Percentiles rank a stretch among this genome's conserved stretches.
These are phyloP conservation scores for Apiospora hydei DNA, from an alignment of 2,329 filamentous ascomycete genomes.

Conservation along the genomic window DNA sequence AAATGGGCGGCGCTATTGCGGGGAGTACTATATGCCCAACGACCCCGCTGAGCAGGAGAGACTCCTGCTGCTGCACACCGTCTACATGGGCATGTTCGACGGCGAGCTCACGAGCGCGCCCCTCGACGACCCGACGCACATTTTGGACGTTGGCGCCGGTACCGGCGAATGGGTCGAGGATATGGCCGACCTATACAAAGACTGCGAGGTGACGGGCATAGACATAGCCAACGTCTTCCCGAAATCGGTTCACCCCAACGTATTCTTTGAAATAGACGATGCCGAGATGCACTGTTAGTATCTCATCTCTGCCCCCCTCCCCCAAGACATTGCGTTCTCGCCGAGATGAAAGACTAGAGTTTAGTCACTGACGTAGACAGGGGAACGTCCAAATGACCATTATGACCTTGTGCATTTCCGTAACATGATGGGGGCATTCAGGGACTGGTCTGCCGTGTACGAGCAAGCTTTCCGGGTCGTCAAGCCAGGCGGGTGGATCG, in stretches of 20 bases:
- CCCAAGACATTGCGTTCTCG: neutral
- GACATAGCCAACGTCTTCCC: conserved; percentile 67
- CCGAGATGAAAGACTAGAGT: neutral
- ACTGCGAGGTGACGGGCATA: conserved; percentile 64
- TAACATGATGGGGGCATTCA: conserved; percentile 62
- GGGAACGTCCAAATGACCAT: conserved; percentile 57
- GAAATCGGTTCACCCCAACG: conserved; percentile 63
- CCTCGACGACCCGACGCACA: conserved; percentile 48
- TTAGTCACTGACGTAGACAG: neutral
- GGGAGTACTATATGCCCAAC: conserved; percentile 71
- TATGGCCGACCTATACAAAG: conserved; percentile 61
- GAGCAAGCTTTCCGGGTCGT: conserved; percentile 59
- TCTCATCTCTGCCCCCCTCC: neutral
- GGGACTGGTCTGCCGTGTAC: conserved; percentile 63
- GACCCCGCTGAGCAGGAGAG: conserved; percentile 71
- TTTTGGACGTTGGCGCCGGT: conserved; percentile 67
- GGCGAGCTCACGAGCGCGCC: conserved; percentile 54
- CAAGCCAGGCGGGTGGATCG: conserved; percentile 64
- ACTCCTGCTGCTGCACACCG: conserved; percentile 67
- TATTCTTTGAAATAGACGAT: conserved; percentile 67
- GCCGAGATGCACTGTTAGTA: conserved; percentile 59
- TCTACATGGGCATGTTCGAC: conserved; percentile 62
- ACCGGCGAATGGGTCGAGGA: conserved; percentile 61
- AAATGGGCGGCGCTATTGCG: conserved; percentile 68
- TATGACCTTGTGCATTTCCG: conserved; percentile 66